Percentiles rank a stretch among this genome's conserved stretches.
Conservation (phyloP, 2,329 filamentous ascomycete genomes). For the Curvularia lunata region DNA sequence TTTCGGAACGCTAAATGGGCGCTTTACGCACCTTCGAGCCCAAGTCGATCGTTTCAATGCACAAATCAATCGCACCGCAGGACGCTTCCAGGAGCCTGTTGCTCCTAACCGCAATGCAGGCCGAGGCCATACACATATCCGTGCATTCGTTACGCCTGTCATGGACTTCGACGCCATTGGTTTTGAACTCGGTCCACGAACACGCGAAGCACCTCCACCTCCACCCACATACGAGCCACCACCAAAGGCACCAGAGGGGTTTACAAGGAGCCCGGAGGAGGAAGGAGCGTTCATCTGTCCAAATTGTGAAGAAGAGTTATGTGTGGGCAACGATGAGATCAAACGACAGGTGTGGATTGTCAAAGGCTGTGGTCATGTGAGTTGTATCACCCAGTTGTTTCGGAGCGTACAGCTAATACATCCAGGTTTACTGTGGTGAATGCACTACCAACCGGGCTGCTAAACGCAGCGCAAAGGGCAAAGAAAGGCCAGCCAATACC, state of each 20-base stretch:
- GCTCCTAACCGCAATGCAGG: constrained; percentile 22
- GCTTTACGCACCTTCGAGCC: constrained; percentile 30
- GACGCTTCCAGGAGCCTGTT: constrained; percentile 23
- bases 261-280: constrained; percentile 76
- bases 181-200: constrained; percentile 52
- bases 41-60: constrained; percentile 31
- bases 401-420: background rate
- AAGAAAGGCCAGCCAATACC: constrained; percentile 41
- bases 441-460: constrained; percentile 53
- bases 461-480: constrained; percentile 50
- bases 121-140: constrained; percentile 24
- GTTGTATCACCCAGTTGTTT: constrained; percentile 34
- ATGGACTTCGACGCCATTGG: constrained; percentile 53
- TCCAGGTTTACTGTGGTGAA: constrained; percentile 60
- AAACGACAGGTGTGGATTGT: constrained; percentile 93
- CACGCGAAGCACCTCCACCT: constrained; percentile 27
- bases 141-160: constrained; percentile 31
- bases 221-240: constrained; percentile 67
- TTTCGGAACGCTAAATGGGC: constrained; percentile 23
- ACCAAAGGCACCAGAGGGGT: constrained; percentile 72
- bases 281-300: constrained; percentile 81
- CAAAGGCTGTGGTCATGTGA: constrained; percentile 90
- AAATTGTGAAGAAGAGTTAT: constrained; percentile 83
- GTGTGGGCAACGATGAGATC: constrained; percentile 68
- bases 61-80: constrained; percentile 25